Evolutionary conservation across 176 grass and related monocot species (phyloP).

Genomic region (Zoysia pacifica): DNA sequence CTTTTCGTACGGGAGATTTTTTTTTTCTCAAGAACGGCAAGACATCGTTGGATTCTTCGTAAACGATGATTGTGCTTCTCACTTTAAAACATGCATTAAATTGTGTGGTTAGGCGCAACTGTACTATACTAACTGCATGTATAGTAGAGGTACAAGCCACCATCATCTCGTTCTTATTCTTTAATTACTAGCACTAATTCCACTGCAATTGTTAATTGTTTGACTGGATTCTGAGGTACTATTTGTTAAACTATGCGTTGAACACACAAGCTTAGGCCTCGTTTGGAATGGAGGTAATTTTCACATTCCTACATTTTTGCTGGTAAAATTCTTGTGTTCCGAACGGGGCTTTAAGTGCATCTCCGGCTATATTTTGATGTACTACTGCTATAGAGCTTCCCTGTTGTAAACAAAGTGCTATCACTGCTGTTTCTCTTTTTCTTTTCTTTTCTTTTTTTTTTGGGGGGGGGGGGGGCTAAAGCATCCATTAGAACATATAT

Average conservation of each 20-base stretch:
- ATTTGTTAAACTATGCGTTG: background rate
- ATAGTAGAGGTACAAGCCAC: background rate
- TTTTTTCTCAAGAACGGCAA: background rate
- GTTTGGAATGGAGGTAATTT: too few relatives aligned
- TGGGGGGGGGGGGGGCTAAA: too few relatives aligned
- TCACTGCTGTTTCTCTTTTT: background rate
- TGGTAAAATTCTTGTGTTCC: too few relatives aligned
- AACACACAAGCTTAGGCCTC: too few relatives aligned
- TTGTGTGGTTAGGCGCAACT: conserved; percentile 9
- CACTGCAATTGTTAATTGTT: background rate
- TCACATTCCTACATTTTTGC: too few relatives aligned
- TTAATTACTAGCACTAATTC: background rate
- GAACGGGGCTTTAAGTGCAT: too few relatives aligned
- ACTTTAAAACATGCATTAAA: conserved; percentile 10
- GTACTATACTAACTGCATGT: background rate
- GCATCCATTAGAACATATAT: too few relatives aligned
- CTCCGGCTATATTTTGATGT: background rate
- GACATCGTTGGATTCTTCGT: conserved; percentile 49
- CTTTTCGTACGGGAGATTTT: conserved; percentile 41
- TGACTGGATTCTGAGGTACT: background rate
- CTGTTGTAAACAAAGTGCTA: background rate
- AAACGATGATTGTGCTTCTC: conserved; percentile 25
- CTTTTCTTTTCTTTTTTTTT: too few relatives aligned
- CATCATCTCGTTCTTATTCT: conserved; percentile 16
- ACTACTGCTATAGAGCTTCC: background rate